Percentiles rank a stretch among this genome's conserved stretches.
Evolutionary conservation across 805 yeast genomes (phyloP).

Genomic region (Zygotorulaspora chibaensis): DNA sequence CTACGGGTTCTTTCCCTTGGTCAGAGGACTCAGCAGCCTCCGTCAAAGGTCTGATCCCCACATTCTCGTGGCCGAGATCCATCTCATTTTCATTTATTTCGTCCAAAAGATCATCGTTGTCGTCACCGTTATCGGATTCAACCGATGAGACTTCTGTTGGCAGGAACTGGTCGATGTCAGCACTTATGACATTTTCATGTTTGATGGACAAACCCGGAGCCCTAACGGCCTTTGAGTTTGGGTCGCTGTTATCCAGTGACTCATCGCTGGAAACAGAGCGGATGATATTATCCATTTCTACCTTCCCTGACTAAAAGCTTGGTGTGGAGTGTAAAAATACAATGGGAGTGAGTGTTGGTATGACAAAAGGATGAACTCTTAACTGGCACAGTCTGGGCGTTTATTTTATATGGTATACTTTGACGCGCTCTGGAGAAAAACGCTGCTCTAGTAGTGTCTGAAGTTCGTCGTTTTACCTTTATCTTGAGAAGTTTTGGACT

Average conservation of each 20-base stretch:
- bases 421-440: too few relatives aligned
- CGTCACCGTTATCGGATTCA: slow-evolving; percentile 19
- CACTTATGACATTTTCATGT: slow-evolving; percentile 13
- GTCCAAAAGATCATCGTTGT: slow-evolving; percentile 15
- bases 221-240: not conserved
- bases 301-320: not conserved
- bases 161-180: slow-evolving; percentile 18
- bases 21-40: not conserved
- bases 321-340: not conserved
- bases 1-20: not conserved
- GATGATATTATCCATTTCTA: slow-evolving; percentile 1
- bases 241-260: slow-evolving; percentile 1
- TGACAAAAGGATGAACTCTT: too few relatives aligned
- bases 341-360: not conserved
- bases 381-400: too few relatives aligned
- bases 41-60: slow-evolving; percentile 12
- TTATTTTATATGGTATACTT: too few relatives aligned
- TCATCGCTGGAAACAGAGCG: slow-evolving; percentile 6
- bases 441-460: too few relatives aligned
- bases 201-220: slow-evolving; percentile 3
- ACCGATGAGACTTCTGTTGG: slow-evolving; percentile 26
- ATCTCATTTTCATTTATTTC: slow-evolving; percentile 25
- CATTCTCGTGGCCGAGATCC: slow-evolving; percentile 10
- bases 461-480: too few relatives aligned
- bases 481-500: too few relatives aligned